Percentiles rank a stretch among this genome's conserved stretches.
Evolutionary conservation across 2,329 filamentous ascomycete species (phyloP).

Genomic region (Botrytis fabae): DNA sequence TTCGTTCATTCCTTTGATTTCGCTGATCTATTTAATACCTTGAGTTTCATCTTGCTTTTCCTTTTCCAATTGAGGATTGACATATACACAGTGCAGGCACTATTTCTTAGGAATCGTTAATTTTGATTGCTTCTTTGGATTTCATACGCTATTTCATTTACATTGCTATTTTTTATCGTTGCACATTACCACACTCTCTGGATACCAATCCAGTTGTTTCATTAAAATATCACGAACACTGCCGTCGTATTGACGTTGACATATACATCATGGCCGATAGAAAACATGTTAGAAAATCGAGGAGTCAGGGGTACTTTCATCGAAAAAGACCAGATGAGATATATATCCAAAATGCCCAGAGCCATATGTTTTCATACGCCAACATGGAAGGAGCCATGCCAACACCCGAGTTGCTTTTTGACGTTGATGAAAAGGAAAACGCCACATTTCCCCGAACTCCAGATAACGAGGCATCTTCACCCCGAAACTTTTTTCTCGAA

Average conservation of each 20-base stretch:
- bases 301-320: conserved; percentile 14
- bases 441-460: not conserved
- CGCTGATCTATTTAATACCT: not conserved
- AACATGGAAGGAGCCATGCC: not conserved
- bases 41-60: not conserved
- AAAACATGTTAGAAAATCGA: conserved; percentile 1
- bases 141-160: not conserved
- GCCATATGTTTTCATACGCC: not conserved
- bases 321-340: conserved; percentile 11
- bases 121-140: not conserved
- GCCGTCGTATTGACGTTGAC: not conserved
- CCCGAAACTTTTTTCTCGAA: conserved; percentile 16
- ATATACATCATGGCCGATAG: conserved; percentile 6
- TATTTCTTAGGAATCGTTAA: not conserved
- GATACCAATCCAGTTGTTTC: not conserved
- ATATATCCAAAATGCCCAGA: conserved; percentile 1
- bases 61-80: not conserved
- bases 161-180: not conserved
- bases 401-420: not conserved
- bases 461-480: not conserved
- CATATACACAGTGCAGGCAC: conserved; percentile 13
- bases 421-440: not conserved
- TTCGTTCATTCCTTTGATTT: not conserved
- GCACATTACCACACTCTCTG: not conserved
- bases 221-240: not conserved